phyloP scores from a whole-genome alignment of 1,284 basidiomycete genomes.

The Lentinula novae-zelandiae region DNA sequence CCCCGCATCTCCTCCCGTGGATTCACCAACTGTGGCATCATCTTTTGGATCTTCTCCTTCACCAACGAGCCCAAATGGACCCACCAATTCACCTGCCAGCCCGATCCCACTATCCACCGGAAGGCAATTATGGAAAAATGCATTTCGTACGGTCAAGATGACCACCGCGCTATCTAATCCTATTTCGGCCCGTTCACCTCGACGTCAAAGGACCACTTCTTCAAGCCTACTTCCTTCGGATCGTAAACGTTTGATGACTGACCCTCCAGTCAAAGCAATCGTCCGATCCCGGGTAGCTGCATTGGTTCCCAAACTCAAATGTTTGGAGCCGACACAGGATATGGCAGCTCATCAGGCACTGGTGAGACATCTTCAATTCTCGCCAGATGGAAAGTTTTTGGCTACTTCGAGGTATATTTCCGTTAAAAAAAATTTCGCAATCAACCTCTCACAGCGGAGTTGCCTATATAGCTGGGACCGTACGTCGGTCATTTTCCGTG shows the following conservation, averaged over 20 bases:
- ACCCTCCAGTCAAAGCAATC: constrained; percentile 37
- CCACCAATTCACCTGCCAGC: constrained; percentile 1
- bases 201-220: constrained; percentile 43
- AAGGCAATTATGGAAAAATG: constrained; percentile 27
- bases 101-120: constrained; percentile 17
- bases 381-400: constrained; percentile 64
- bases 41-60: not conserved
- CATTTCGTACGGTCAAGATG: constrained; percentile 28
- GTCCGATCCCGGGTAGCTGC: constrained; percentile 50
- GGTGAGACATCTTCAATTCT: constrained; percentile 69
- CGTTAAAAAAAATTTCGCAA: not conserved
- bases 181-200: constrained; percentile 21
- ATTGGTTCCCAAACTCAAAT: constrained; percentile 56
- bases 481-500: constrained; percentile 70
- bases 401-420: constrained; percentile 62
- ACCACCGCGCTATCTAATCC: constrained; percentile 24
- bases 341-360: constrained; percentile 61
- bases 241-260: constrained; percentile 25
- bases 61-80: not conserved
- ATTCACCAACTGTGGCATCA: not conserved
- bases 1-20: not conserved
- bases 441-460: constrained; percentile 11
- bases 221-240: constrained; percentile 30
- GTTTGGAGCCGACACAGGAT: constrained; percentile 55
- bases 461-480: constrained; percentile 60